These are phyloP conservation scores for Quillaja saponaria DNA, from an alignment of 306 rosid species.

Conservation along the genomic window DNA sequence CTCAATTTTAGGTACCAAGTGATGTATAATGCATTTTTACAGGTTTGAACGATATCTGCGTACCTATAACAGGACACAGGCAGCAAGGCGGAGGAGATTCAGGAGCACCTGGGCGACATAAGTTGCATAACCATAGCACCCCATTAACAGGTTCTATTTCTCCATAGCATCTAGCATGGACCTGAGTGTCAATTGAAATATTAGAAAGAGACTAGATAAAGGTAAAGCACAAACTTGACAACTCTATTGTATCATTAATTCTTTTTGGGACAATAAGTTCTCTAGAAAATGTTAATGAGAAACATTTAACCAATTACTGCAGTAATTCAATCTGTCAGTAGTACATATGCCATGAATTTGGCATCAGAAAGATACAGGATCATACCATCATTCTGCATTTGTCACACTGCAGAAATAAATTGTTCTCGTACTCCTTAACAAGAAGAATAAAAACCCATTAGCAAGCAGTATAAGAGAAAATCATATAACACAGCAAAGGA, in stretches of 20 bases:
- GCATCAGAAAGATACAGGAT: too few relatives aligned
- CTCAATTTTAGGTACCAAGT: conserved; percentile 29
- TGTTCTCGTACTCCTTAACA: conserved; percentile 87
- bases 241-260: too few relatives aligned
- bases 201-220: too few relatives aligned
- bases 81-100: conserved; percentile 76
- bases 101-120: conserved; percentile 87
- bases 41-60: conserved; percentile 26
- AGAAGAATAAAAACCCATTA: conserved; percentile 38
- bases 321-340: conserved; percentile 11
- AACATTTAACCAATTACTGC: conserved; percentile 1
- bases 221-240: too few relatives aligned
- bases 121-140: conserved; percentile 89
- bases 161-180: conserved; percentile 97
- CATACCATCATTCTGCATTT: conserved; percentile 99
- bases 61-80: conserved; percentile 96
- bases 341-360: too few relatives aligned
- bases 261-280: too few relatives aligned
- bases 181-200: conserved; percentile 47
- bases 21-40: conserved; percentile 7
- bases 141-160: conserved; percentile 91
- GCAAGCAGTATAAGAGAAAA: conserved; percentile 23
- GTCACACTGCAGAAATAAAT: conserved; percentile 96
- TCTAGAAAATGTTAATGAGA: too few relatives aligned
- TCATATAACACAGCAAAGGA: conserved; percentile 5